These are phyloP conservation scores for Pleurotus tuoliensis DNA, from an alignment of 768 basidiomycete species.

Conservation along the genomic window DNA sequence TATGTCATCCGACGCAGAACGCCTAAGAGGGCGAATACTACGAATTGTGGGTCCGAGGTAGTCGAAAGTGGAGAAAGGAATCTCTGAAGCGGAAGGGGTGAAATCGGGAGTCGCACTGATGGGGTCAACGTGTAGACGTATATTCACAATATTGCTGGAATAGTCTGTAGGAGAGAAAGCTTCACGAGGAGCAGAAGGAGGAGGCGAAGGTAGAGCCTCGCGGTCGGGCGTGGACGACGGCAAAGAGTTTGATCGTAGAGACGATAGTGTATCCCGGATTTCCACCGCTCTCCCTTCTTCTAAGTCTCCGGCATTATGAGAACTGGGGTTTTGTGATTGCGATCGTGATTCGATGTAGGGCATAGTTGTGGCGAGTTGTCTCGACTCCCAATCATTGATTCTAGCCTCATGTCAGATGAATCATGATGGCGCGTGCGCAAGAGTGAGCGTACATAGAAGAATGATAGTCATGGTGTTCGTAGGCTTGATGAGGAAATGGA, in stretches of 20 bases:
- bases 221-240: conserved; percentile 3
- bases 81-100: conserved; percentile 4
- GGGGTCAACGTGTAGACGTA: not conserved
- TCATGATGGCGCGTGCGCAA: not conserved
- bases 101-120: not conserved
- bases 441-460: conserved; percentile 6
- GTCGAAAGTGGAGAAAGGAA: conserved; percentile 1
- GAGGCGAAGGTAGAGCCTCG: not conserved
- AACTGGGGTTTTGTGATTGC: conserved; percentile 6
- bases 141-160: not conserved
- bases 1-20: not conserved
- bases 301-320: not conserved
- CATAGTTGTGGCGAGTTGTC: not conserved
- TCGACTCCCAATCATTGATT: conserved; percentile 4
- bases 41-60: not conserved
- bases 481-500: not conserved
- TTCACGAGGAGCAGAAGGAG: not conserved
- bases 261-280: conserved; percentile 4
- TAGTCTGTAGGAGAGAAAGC: not conserved
- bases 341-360: conserved; percentile 7
- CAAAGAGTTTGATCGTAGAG: not conserved
- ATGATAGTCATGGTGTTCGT: conserved; percentile 1
- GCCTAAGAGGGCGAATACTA: not conserved
- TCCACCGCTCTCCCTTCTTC: conserved; percentile 5
- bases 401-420: not conserved